phyloP scores from a whole-genome alignment of 768 basidiomycete genomes.

The Russula dissimulans region DNA sequence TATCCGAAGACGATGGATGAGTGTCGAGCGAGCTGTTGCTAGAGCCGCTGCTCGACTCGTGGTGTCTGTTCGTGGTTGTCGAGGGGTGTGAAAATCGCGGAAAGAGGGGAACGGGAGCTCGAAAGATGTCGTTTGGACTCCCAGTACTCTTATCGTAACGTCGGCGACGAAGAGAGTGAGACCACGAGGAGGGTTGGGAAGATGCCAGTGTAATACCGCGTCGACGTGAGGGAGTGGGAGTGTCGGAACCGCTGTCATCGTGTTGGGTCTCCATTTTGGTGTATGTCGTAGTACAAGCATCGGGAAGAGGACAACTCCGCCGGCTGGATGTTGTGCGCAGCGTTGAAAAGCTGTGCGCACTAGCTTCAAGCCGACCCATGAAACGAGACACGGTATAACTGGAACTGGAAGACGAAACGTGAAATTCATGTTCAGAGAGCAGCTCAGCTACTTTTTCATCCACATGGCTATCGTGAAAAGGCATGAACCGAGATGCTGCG shows the following conservation, averaged over 20 bases:
- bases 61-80: background rate
- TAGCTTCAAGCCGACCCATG: background rate
- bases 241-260: background rate
- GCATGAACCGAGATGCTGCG: background rate
- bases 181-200: background rate
- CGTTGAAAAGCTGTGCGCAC: background rate
- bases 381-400: background rate
- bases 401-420: background rate
- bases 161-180: background rate
- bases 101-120: background rate
- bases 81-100: background rate
- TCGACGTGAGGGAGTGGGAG: background rate
- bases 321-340: slow-evolving; percentile 4
- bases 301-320: background rate
- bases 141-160: background rate
- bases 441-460: background rate
- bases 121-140: background rate
- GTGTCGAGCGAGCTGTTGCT: background rate
- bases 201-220: background rate
- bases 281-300: background rate
- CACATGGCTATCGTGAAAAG: background rate
- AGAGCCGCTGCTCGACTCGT: background rate
- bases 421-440: background rate
- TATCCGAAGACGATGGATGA: background rate
- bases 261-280: background rate